Conservation (phyloP, 2,329 filamentous ascomycete species). For the Seiridium unicorne region DNA sequence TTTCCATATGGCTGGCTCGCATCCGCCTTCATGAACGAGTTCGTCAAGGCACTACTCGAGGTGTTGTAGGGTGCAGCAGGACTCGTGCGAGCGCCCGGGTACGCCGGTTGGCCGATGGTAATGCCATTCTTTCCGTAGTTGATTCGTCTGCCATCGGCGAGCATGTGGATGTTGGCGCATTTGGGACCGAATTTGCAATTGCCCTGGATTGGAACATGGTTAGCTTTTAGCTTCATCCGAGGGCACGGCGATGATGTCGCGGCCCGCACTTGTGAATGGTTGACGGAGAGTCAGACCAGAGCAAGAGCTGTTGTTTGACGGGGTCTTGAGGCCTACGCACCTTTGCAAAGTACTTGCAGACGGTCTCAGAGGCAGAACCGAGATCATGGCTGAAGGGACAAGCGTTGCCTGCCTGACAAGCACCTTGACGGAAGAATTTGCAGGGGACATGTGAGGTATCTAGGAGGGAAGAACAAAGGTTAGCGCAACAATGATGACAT, state of each 20-base stretch:
- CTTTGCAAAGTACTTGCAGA: slow-evolving; percentile 99
- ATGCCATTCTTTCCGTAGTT: slow-evolving; percentile 74
- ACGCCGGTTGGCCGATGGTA: slow-evolving; percentile 59
- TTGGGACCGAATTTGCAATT: slow-evolving; percentile 99
- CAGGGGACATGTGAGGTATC: slow-evolving; percentile 97
- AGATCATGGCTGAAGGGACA: slow-evolving; percentile 97
- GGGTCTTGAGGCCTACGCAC: slow-evolving; percentile 41
- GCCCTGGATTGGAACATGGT: slow-evolving; percentile 55
- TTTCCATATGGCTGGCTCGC: slow-evolving; percentile 45
- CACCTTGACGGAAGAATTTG: slow-evolving; percentile 98
- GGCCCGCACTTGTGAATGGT: no score
- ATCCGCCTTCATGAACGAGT: slow-evolving; percentile 66
- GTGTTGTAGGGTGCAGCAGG: slow-evolving; percentile 59
- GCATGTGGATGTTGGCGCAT: slow-evolving; percentile 93
- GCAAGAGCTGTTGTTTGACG: no score
- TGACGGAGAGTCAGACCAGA: no score
- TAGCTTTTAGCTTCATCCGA: slow-evolving; percentile 7
- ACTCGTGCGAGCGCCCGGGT: slow-evolving; percentile 66
- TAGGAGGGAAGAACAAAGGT: slow-evolving; percentile 32
- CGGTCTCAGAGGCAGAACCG: slow-evolving; percentile 77
- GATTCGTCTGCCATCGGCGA: slow-evolving; percentile 88
- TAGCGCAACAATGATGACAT: not conserved
- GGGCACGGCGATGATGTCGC: no score
- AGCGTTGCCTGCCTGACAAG: slow-evolving; percentile 92
- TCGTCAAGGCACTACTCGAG: slow-evolving; percentile 69